Evolutionary conservation across 495 filamentous ascomycete genomes (phyloP).

Genomic region (Aspergillus conjunctus): DNA sequence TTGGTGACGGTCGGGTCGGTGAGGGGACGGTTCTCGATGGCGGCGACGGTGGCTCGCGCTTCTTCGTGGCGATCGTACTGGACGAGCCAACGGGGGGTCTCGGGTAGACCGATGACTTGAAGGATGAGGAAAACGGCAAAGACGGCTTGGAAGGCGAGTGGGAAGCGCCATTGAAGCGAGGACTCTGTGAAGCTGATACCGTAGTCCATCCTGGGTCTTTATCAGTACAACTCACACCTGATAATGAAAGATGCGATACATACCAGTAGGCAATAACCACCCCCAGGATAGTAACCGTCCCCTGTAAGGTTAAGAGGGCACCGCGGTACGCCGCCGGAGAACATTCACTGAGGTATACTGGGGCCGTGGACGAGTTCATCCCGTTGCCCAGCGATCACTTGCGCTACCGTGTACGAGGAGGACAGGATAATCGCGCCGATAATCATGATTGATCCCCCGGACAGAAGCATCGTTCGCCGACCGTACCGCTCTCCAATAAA

Average conservation of each 20-base stretch:
- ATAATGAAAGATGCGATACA: background rate
- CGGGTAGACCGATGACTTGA: conserved; percentile 65
- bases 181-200: conserved; percentile 54
- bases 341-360: conserved; percentile 57
- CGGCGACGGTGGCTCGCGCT: conserved; percentile 36
- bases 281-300: conserved; percentile 46
- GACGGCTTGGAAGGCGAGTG: conserved; percentile 60
- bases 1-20: conserved; percentile 23
- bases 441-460: conserved; percentile 46
- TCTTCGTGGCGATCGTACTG: conserved; percentile 54
- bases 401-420: conserved; percentile 47
- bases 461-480: conserved; percentile 45
- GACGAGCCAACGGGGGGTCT: conserved; percentile 59
- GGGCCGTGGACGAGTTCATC: conserved; percentile 53
- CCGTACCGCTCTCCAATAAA: conserved; percentile 45
- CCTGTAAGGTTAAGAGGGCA: conserved; percentile 55
- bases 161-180: conserved; percentile 56
- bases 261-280: conserved; percentile 48
- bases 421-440: conserved; percentile 46
- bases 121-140: conserved; percentile 57
- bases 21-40: conserved; percentile 23
- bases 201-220: conserved; percentile 51
- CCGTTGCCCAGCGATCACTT: conserved; percentile 57
- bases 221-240: conserved; percentile 16
- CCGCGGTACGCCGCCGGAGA: conserved; percentile 61